Conservation (phyloP, 331 rosid genomes). For the Telfairia occidentalis region DNA sequence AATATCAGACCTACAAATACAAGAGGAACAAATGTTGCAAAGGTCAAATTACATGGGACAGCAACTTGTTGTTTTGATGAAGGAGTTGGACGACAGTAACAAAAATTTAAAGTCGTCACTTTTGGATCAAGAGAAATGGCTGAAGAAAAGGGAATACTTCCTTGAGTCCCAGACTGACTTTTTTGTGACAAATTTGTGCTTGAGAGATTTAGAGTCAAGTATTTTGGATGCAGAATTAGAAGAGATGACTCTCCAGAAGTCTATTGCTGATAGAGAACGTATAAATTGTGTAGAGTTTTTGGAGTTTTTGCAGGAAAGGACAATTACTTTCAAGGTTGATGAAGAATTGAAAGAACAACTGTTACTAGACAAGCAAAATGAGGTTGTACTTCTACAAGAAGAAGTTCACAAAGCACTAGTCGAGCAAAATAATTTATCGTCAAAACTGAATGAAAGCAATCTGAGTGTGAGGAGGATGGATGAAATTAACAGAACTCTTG, state of each 20-base stretch:
- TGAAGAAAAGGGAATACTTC: constrained; percentile 34
- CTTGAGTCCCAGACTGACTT: constrained; percentile 46
- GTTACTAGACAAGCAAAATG: constrained; percentile 38
- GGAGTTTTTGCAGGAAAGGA: constrained; percentile 47
- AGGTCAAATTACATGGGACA: constrained; percentile 71
- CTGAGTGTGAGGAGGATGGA: constrained; percentile 27
- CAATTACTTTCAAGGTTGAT: constrained; percentile 41
- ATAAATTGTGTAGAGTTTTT: constrained; percentile 18
- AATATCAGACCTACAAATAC: constrained; percentile 64
- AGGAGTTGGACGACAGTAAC: constrained; percentile 58
- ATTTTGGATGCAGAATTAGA: constrained; percentile 43
- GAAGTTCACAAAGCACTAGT: constrained; percentile 28
- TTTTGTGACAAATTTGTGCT: constrained; percentile 39
- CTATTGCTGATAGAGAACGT: constrained; percentile 35
- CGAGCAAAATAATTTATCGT: constrained; percentile 30
- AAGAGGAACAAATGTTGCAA: constrained; percentile 73
- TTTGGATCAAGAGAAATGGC: constrained; percentile 46
- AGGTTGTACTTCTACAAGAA: constrained; percentile 27
- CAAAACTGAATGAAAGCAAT: constrained; percentile 29
- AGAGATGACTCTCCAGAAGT: constrained; percentile 28
- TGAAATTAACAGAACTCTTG: constrained; percentile 34
- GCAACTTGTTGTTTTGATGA: constrained; percentile 61
- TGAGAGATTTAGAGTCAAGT: constrained; percentile 61
- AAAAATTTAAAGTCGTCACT: constrained; percentile 35
- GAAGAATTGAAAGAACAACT: constrained; percentile 28